Evolutionary conservation across 257 asterid genomes (phyloP), one percentile per base, ranked within the genome.

Genomic region (Euphrasia confusa): DNA sequence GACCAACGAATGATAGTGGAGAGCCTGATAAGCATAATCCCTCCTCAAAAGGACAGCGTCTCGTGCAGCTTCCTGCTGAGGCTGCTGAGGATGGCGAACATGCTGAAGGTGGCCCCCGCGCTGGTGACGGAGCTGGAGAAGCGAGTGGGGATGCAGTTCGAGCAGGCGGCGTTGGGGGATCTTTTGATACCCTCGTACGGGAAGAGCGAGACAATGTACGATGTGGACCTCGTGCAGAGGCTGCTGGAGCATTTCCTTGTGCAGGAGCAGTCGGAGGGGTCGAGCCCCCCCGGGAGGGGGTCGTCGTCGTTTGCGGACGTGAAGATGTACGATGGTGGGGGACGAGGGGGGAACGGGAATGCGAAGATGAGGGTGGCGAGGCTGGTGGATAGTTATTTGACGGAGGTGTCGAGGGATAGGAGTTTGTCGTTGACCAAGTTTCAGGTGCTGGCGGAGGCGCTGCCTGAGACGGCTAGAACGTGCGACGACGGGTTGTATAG

Each of bases 111-210:
- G 13, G 92, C 98, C 2, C 87, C 89, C 4, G 98, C 98, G n/a
- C 67, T 91, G 64, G 85, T 88, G 2, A 91, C 97, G 2, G 98
- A 91, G 77, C 71, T 91, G 76, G 98, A 91, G 60, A 91, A 91
- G 64, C 79, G 94, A 14, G 97, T 88, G 0, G 98, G 98, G 58
- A 91, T 91, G 98, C 97, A 88, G 60, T 79, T 91, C 32, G 98
- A 91, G 49, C 95, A 91, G 72, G 98, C 98, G 0, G 70, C 85
- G 0, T 63, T 88, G 75, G 73, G 79, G 8, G 98, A 91, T 70
- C 90, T 91, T 1, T 81, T 86, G 28, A 84, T 91, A 15, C 97
- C 95, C 7, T 74, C 82, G 28, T 91, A 84, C 69, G 74, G 53
- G 76, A 86, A 81, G 64, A 76, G 56, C 27, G 97, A 86, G 61